Percentiles rank a stretch among this genome's conserved stretches.
Conservation (phyloP, 169 alveolate species). For the Fabrea salina region DNA sequence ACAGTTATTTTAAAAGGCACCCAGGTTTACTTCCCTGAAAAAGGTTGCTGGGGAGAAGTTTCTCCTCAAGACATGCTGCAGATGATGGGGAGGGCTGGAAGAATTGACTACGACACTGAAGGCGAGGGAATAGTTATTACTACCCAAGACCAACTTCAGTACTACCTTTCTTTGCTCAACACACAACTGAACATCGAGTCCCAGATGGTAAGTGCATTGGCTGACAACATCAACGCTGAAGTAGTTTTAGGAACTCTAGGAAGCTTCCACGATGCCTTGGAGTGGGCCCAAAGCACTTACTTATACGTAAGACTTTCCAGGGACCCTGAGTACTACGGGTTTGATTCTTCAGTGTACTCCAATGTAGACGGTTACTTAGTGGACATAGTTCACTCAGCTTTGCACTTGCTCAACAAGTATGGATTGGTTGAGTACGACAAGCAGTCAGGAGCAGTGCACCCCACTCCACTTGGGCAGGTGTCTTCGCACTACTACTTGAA, state of each 20-base stretch:
- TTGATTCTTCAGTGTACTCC: conserved; percentile 31
- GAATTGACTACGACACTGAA: conserved; percentile 97
- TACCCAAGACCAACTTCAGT: conserved; percentile 92
- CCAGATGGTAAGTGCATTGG: conserved; percentile 88
- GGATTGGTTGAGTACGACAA: conserved; percentile 93
- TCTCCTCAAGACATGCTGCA: conserved; percentile 98
- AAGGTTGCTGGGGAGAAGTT: conserved; percentile 97
- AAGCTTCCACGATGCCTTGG: conserved; percentile 93
- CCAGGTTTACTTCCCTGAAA: conserved; percentile 95
- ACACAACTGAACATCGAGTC: conserved; percentile 98
- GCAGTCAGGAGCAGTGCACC: conserved; percentile 88
- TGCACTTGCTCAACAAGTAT: conserved; percentile 88
- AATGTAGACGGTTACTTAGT: conserved; percentile 33
- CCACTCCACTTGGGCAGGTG: conserved; percentile 97
- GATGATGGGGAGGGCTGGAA: conserved; percentile 99
- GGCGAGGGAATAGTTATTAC: conserved; percentile 99
- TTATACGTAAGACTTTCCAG: conserved; percentile 92
- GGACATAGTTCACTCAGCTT: conserved; percentile 88
- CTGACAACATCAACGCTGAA: conserved; percentile 98
- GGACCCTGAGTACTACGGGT: conserved; percentile 90
- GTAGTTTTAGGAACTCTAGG: conserved; percentile 93
- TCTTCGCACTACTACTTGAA: conserved; percentile 97
- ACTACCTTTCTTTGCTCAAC: conserved; percentile 94
- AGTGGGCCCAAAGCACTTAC: conserved; percentile 98
- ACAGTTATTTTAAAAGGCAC: conserved; percentile 99